A percentile compares a stretch with the other conserved stretches of the same genome.
Evolutionary conservation across 2,329 filamentous ascomycete genomes (phyloP).

Genomic region (Arthroderma uncinatum): DNA sequence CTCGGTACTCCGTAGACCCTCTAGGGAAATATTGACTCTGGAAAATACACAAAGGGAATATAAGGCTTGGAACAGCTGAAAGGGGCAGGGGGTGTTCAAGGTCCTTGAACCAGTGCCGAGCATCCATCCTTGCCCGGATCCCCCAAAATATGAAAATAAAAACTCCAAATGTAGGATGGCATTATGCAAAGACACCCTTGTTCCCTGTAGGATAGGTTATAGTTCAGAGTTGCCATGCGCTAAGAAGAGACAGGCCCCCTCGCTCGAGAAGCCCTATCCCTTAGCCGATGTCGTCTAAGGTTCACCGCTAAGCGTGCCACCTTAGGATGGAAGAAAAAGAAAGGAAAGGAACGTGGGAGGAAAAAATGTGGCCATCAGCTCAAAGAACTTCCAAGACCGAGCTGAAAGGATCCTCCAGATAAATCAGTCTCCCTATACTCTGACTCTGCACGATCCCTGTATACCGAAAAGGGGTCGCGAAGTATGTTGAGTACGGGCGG

Average conservation of each 20-base stretch:
- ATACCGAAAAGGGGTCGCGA: not conserved
- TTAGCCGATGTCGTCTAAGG: not conserved
- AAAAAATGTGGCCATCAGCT: not conserved
- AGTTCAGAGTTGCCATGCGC: not conserved
- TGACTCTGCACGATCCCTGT: not conserved
- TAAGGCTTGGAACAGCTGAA: no score
- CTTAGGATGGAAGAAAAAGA: not conserved
- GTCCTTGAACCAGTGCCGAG: not conserved
- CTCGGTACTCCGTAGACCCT: no score
- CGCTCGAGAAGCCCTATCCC: not conserved
- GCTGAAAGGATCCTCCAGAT: not conserved
- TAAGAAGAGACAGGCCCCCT: not conserved
- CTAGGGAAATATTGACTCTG: not conserved
- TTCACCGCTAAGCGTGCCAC: not conserved
- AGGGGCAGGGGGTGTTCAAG: not conserved
- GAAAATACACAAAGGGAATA: not conserved
- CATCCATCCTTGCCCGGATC: not conserved
- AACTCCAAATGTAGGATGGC: not conserved
- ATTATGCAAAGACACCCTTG: not conserved
- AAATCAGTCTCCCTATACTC: not conserved
- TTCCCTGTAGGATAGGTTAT: not conserved
- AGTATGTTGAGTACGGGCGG: slow-evolving; percentile 1
- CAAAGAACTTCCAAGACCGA: not conserved
- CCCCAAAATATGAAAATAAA: not conserved
- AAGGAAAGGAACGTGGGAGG: not conserved